A percentile compares a stretch with the other conserved stretches of the same genome.
Evolutionary conservation across 805 yeast species (phyloP).

Genomic region (Pichia deserticola): DNA sequence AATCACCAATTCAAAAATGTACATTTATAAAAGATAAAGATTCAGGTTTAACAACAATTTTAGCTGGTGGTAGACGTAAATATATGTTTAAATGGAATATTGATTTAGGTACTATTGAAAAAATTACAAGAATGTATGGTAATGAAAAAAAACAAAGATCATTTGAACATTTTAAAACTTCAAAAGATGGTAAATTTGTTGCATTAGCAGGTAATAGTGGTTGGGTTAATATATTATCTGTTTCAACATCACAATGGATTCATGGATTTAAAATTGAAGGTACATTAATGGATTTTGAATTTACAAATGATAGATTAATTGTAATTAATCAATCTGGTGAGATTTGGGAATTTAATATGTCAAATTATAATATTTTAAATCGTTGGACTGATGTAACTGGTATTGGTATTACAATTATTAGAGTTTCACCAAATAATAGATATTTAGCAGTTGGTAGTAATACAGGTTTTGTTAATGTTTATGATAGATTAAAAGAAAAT

Average conservation of each 20-base stretch:
- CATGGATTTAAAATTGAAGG: constrained; percentile 89
- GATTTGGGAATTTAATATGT: constrained; percentile 75
- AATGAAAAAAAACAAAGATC: constrained; percentile 79
- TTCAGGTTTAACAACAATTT: constrained; percentile 44
- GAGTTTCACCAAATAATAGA: constrained; percentile 46
- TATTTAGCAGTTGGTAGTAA: constrained; percentile 87
- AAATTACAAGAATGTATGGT: constrained; percentile 84
- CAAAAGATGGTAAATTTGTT: constrained; percentile 63
- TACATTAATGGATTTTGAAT: constrained; percentile 70
- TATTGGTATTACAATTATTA: constrained; percentile 70
- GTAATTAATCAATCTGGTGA: constrained; percentile 72
- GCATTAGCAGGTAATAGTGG: constrained; percentile 83
- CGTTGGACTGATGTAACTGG: constrained; percentile 88
- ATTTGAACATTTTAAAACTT: constrained; percentile 77
- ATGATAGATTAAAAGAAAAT: constrained; percentile 44
- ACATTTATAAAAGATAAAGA: constrained; percentile 47
- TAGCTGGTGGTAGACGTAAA: constrained; percentile 86
- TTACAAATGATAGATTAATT: constrained; percentile 44
- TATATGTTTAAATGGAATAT: constrained; percentile 92
- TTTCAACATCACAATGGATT: constrained; percentile 78
- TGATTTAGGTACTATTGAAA: constrained; percentile 54
- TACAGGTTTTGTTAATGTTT: constrained; percentile 84
- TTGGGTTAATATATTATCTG: constrained; percentile 78
- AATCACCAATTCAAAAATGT: constrained; percentile 76
- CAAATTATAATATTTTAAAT: constrained; percentile 40